A percentile compares a stretch with the other conserved stretches of the same genome.
Conservation (phyloP, 2,329 filamentous ascomycete genomes). For the Aureobasidium sp. region DNA sequence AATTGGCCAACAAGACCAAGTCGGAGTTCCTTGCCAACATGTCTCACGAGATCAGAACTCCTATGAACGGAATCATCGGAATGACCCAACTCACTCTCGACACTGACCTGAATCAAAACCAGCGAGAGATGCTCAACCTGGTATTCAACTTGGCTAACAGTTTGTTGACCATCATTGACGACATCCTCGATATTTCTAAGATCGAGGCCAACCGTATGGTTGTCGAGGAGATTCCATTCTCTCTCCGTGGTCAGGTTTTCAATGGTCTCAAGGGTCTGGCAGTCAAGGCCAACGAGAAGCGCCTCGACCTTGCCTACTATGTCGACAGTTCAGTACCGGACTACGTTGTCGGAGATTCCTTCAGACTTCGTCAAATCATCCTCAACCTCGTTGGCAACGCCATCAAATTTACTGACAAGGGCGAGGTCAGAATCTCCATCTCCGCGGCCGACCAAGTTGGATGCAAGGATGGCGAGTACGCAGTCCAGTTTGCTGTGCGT, state of each 20-base stretch:
- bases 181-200: conserved; percentile 61
- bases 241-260: conserved; percentile 87
- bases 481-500: conserved; percentile 90
- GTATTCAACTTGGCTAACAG: conserved; percentile 96
- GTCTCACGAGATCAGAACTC: conserved; percentile 96
- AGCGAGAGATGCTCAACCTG: conserved; percentile 97
- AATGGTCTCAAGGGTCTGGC: conserved; percentile 93
- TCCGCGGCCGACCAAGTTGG: conserved; percentile 59
- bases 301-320: conserved; percentile 83
- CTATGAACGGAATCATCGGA: conserved; percentile 95
- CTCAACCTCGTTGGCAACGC: conserved; percentile 95
- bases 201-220: conserved; percentile 97
- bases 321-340: conserved; percentile 91
- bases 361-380: conserved; percentile 92
- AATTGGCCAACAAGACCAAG: conserved; percentile 95
- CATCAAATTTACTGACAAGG: conserved; percentile 97
- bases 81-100: conserved; percentile 97
- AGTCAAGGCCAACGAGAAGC: conserved; percentile 96
- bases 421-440: conserved; percentile 92
- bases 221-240: conserved; percentile 96
- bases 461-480: conserved; percentile 67
- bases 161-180: conserved; percentile 90
- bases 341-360: conserved; percentile 91
- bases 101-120: conserved; percentile 85
- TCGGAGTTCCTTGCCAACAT: conserved; percentile 98